Percentiles rank a stretch among this genome's conserved stretches.
phyloP scores from a whole-genome alignment of 179 eudicot species.

The Amaranthus tricolor region DNA sequence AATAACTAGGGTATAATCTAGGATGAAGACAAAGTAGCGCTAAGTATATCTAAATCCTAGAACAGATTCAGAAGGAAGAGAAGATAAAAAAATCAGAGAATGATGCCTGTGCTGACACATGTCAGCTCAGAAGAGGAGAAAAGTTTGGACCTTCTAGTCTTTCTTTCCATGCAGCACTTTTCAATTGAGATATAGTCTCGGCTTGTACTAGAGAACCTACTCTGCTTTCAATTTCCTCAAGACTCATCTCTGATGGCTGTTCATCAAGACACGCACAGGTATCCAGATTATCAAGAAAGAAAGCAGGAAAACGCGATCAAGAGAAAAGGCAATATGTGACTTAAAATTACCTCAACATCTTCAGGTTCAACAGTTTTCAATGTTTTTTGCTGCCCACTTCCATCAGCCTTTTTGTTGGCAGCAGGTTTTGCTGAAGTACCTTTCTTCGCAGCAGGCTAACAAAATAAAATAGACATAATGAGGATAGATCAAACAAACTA shows the following conservation, averaged over 20 bases:
- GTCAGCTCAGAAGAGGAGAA: not conserved
- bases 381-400: slow-evolving; percentile 53
- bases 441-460: slow-evolving; percentile 72
- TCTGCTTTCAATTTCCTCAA: slow-evolving; percentile 93
- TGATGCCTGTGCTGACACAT: not conserved
- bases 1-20: no score
- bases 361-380: slow-evolving; percentile 65
- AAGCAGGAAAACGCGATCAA: not conserved
- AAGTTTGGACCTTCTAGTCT: slow-evolving; percentile 80
- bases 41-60: not conserved
- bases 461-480: slow-evolving; percentile 9
- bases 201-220: slow-evolving; percentile 72
- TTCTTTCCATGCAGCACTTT: slow-evolving; percentile 97
- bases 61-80: not conserved
- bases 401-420: slow-evolving; percentile 66
- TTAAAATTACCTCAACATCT: slow-evolving; percentile 78
- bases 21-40: not conserved
- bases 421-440: slow-evolving; percentile 58
- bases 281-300: not conserved
- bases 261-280: slow-evolving; percentile 16
- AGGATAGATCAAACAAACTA: not conserved
- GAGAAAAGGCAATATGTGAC: not conserved
- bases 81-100: not conserved
- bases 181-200: slow-evolving; percentile 74
- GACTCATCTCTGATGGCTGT: slow-evolving; percentile 96